Evolutionary conservation across 2,329 filamentous ascomycete species (phyloP).

Genomic region (Cladosporium velox): DNA sequence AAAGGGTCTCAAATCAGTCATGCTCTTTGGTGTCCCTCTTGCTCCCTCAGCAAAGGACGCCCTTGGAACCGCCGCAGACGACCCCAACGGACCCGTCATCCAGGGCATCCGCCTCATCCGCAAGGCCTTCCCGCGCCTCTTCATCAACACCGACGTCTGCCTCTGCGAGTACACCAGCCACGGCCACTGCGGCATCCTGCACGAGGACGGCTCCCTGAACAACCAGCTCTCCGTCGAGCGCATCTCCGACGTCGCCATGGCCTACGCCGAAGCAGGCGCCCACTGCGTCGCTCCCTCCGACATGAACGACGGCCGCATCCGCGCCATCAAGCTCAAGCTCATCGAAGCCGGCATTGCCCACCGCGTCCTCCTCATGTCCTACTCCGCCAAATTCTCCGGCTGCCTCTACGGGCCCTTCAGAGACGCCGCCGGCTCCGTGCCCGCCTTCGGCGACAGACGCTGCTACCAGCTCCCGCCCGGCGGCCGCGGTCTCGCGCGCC

Average conservation of each 20-base stretch:
- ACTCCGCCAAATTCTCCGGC: slow-evolving; percentile 95
- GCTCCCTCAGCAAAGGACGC: slow-evolving; percentile 81
- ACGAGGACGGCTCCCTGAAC: slow-evolving; percentile 89
- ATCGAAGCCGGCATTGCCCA: slow-evolving; percentile 94
- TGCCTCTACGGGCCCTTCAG: slow-evolving; percentile 97
- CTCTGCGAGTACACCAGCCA: slow-evolving; percentile 98
- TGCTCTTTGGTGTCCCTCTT: slow-evolving; percentile 92
- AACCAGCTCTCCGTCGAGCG: slow-evolving; percentile 91
- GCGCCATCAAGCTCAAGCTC: slow-evolving; percentile 95
- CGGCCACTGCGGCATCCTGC: slow-evolving; percentile 93
- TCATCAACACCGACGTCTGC: slow-evolving; percentile 90
- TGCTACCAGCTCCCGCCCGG: slow-evolving; percentile 97
- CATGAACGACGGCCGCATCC: slow-evolving; percentile 98
- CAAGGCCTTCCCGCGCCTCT: slow-evolving; percentile 82
- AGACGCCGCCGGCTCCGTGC: slow-evolving; percentile 87
- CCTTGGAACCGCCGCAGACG: slow-evolving; percentile 87
- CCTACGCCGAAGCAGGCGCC: slow-evolving; percentile 91
- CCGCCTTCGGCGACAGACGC: slow-evolving; percentile 89
- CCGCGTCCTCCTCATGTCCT: slow-evolving; percentile 91
- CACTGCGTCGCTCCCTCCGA: slow-evolving; percentile 97
- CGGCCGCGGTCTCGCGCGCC: slow-evolving; percentile 84
- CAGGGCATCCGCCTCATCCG: slow-evolving; percentile 80
- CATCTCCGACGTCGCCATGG: slow-evolving; percentile 95
- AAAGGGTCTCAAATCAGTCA: slow-evolving; percentile 89
- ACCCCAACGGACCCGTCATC: slow-evolving; percentile 90